Percentiles rank a stretch among this genome's conserved stretches.
These are phyloP conservation scores for Phytophthora idaei DNA, from an alignment of 352 stramenopile genomes.

Conservation along the genomic window DNA sequence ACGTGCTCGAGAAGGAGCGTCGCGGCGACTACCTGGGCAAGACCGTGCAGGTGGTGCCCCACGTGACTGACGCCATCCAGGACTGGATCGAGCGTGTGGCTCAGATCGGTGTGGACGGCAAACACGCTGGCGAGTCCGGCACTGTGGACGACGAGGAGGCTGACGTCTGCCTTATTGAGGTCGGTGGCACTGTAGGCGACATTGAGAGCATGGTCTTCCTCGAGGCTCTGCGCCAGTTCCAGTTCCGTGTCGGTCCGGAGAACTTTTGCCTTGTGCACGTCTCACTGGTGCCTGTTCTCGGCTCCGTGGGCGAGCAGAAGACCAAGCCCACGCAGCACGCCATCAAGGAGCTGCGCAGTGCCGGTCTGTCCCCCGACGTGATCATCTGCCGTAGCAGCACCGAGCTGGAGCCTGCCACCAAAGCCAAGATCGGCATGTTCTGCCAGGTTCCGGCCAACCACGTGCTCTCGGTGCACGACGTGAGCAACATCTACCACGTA, in stretches of 20 bases:
- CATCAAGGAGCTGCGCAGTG: slow-evolving; percentile 97
- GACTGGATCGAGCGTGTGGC: slow-evolving; percentile 99
- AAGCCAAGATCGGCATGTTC: slow-evolving; percentile 98
- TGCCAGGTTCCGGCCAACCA: slow-evolving; percentile 95
- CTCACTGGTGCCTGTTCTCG: slow-evolving; percentile 97
- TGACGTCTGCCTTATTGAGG: slow-evolving; percentile 99
- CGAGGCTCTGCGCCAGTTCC: slow-evolving; percentile 99
- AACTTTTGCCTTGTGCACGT: slow-evolving; percentile 99
- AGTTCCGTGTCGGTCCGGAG: slow-evolving; percentile 97
- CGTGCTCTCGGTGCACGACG: slow-evolving; percentile 98
- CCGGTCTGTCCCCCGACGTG: slow-evolving; percentile 96
- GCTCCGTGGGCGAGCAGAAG: slow-evolving; percentile 99
- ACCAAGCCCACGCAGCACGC: slow-evolving; percentile 99
- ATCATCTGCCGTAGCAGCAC: slow-evolving; percentile 97
- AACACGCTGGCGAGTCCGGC: slow-evolving; percentile 37
- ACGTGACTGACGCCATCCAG: slow-evolving; percentile 94
- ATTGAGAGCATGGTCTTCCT: slow-evolving; percentile 99
- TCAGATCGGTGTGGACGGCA: slow-evolving; percentile 93
- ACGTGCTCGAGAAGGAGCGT: slow-evolving; percentile 97
- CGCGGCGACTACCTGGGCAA: slow-evolving; percentile 98
- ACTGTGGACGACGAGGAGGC: slow-evolving; percentile 53
- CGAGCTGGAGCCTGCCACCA: slow-evolving; percentile 93
- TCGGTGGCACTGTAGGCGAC: slow-evolving; percentile 99
- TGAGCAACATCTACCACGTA: slow-evolving; percentile 99
- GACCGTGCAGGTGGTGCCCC: slow-evolving; percentile 98